phyloP scores from a whole-genome alignment of 129 eudicot genomes.

The Helichrysum umbraculigerum region DNA sequence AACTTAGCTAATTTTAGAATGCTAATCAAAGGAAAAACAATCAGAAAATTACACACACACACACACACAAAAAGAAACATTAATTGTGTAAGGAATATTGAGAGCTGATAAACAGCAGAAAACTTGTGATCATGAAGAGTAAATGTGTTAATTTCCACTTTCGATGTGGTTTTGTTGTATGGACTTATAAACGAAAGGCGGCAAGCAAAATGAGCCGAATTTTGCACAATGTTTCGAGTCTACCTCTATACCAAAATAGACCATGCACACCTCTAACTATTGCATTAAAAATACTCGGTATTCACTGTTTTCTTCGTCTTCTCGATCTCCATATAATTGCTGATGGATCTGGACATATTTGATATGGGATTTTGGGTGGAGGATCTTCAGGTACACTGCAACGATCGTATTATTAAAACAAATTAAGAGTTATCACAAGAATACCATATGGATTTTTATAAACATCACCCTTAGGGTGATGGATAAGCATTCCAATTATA shows the following conservation, averaged over 20 bases:
- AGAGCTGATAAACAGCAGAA: constrained; percentile 17
- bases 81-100: neutral
- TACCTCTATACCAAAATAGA: constrained; percentile 12
- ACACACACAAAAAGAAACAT: neutral
- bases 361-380: constrained; percentile 74
- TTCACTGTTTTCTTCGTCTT: constrained; percentile 44
- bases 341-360: constrained; percentile 77
- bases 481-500: too few relatives aligned
- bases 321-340: constrained; percentile 86
- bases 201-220: constrained; percentile 4
- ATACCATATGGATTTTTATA: too few relatives aligned
- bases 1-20: too few relatives aligned
- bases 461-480: too few relatives aligned
- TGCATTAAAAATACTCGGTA: neutral
- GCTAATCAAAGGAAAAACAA: too few relatives aligned
- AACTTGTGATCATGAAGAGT: constrained; percentile 18
- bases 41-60: neutral
- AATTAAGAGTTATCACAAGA: neutral
- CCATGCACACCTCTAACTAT: constrained; percentile 30
- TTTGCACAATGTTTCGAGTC: constrained; percentile 12
- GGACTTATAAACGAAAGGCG: neutral
- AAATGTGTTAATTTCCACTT: constrained; percentile 32
- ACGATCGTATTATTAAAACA: neutral
- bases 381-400: constrained; percentile 67
- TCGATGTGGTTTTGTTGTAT: constrained; percentile 10